Percentiles rank a stretch among this genome's conserved stretches.
phyloP scores from a whole-genome alignment of 257 asterid species.

The Solanum tarijense region DNA sequence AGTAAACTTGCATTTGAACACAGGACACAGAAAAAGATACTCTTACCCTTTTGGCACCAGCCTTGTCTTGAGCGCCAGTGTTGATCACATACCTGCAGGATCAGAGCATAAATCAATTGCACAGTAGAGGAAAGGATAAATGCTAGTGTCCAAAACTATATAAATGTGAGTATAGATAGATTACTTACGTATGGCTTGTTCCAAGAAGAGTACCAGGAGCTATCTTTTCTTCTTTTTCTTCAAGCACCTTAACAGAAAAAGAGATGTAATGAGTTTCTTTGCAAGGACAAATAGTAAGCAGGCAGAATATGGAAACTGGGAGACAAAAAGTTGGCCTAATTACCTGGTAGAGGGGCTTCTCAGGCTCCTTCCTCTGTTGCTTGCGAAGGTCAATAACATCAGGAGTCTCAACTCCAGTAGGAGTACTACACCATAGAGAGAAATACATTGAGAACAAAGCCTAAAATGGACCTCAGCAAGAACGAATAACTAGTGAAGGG shows the following conservation, averaged over 20 bases:
- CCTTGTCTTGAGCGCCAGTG: slow-evolving; percentile 86
- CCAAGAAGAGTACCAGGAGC: slow-evolving; percentile 81
- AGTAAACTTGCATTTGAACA: not conserved
- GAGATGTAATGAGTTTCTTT: not conserved
- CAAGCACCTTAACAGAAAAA: slow-evolving; percentile 57
- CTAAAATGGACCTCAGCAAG: not conserved
- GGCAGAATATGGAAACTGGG: not conserved
- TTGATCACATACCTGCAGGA: slow-evolving; percentile 66
- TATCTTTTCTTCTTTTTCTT: slow-evolving; percentile 82
- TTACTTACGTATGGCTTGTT: slow-evolving; percentile 72
- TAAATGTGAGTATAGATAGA: not conserved
- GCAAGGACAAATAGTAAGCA: not conserved
- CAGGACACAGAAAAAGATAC: not conserved
- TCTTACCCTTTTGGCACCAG: slow-evolving; percentile 86
- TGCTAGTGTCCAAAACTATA: no score
- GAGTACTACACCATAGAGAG: slow-evolving; percentile 47
- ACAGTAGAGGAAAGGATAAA: not conserved
- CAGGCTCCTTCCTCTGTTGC: slow-evolving; percentile 99
- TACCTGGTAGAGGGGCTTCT: slow-evolving; percentile 93
- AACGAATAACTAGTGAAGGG: not conserved
- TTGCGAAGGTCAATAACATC: slow-evolving; percentile 98
- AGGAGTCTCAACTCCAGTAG: slow-evolving; percentile 98
- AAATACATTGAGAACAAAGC: slow-evolving; percentile 9
- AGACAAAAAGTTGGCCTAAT: not conserved
- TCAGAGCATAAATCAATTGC: slow-evolving; percentile 1